phyloP scores from a whole-genome alignment of 371 early-diverging fungal genomes.

The Mucor saturninus region DNA sequence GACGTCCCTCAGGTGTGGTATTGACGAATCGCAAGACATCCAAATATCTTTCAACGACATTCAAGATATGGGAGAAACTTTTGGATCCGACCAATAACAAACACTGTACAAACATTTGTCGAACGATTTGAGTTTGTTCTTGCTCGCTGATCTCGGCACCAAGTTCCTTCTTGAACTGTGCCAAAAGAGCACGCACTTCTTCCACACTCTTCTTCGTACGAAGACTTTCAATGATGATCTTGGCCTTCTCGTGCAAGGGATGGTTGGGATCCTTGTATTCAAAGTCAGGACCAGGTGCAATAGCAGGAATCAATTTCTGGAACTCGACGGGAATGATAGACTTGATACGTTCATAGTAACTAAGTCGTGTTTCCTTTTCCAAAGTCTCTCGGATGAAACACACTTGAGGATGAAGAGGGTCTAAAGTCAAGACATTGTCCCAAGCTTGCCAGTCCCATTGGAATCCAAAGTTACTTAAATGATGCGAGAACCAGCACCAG shows the following conservation, averaged over 20 bases:
- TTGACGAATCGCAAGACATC: conserved; percentile 70
- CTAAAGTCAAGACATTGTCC: conserved; percentile 55
- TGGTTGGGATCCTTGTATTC: conserved; percentile 60
- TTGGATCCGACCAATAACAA: conserved; percentile 87
- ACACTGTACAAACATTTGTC: conserved; percentile 80
- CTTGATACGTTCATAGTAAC: conserved; percentile 90
- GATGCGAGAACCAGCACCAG: conserved; percentile 86
- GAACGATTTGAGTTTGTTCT: conserved; percentile 55
- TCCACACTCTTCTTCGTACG: conserved; percentile 69
- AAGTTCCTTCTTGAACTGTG: conserved; percentile 48
- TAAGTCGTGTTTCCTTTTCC: conserved; percentile 76
- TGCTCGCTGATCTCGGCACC: conserved; percentile 33
- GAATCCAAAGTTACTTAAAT: conserved; percentile 92
- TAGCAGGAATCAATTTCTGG: conserved; percentile 61
- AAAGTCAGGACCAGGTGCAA: conserved; percentile 73
- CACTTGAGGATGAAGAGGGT: conserved; percentile 52
- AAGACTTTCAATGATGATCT: conserved; percentile 61
- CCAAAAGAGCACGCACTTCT: conserved; percentile 59
- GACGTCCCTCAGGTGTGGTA: conserved; percentile 57
- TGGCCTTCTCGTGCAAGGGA: conserved; percentile 62
- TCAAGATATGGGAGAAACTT: conserved; percentile 91
- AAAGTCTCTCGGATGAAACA: conserved; percentile 85
- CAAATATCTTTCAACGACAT: conserved; percentile 85
- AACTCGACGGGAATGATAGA: conserved; percentile 74
- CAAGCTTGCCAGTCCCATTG: conserved; percentile 92